phyloP scores from a whole-genome alignment of 2,329 filamentous ascomycete species.

The Bipolaris zeicola region DNA sequence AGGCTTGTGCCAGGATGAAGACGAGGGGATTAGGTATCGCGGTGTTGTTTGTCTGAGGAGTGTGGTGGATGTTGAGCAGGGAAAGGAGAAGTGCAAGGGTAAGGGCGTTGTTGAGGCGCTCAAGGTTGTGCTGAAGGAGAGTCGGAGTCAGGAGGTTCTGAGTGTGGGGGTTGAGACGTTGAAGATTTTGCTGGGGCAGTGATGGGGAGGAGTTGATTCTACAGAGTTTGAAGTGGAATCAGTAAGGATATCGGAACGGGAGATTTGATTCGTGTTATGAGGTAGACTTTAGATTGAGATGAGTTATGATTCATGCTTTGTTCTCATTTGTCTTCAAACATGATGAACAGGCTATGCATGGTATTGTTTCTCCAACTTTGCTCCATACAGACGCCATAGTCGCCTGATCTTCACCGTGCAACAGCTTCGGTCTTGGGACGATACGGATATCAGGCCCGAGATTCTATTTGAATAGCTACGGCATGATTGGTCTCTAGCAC shows the following conservation, averaged over 20 bases:
- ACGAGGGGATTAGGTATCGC: slow-evolving; percentile 69
- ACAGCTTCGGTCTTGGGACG: background rate
- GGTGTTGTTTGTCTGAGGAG: slow-evolving; percentile 79
- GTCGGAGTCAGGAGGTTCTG: slow-evolving; percentile 71
- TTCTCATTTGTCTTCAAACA: too few species aligned
- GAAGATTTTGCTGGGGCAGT: slow-evolving; percentile 63
- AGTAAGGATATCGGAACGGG: too few species aligned
- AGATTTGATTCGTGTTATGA: background rate
- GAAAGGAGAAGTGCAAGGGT: slow-evolving; percentile 51
- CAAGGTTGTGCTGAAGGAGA: slow-evolving; percentile 72
- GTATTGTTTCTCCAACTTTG: background rate
- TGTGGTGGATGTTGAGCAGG: slow-evolving; percentile 64
- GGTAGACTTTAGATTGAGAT: background rate
- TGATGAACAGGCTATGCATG: background rate
- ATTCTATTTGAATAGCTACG: slow-evolving; percentile 23
- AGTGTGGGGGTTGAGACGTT: slow-evolving; percentile 73
- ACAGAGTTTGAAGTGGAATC: too few species aligned
- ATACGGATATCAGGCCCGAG: slow-evolving; percentile 34
- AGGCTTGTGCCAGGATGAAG: slow-evolving; percentile 74
- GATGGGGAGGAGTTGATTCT: background rate
- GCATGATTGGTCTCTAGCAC: background rate
- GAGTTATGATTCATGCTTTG: background rate
- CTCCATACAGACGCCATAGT: background rate
- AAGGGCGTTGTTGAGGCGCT: slow-evolving; percentile 70
- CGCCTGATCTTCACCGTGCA: background rate